These are phyloP conservation scores for Lentinus brumalis DNA, from an alignment of 768 basidiomycete genomes.

Conservation along the genomic window DNA sequence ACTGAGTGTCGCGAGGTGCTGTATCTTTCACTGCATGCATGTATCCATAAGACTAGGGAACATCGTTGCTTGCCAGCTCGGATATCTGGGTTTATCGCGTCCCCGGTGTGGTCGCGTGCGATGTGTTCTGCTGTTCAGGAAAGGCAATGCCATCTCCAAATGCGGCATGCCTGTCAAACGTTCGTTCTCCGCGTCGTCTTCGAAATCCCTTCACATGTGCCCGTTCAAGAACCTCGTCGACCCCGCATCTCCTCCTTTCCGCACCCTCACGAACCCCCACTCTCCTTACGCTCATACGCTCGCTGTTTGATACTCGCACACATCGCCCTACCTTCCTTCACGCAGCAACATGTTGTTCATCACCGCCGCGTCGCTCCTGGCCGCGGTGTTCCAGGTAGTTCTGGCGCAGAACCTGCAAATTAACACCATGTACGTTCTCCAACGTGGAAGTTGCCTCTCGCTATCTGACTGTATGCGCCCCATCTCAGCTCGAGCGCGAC, in stretches of 20 bases:
- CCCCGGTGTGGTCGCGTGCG: not conserved
- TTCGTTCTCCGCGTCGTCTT: slow-evolving; percentile 10
- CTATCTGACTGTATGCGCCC: not conserved
- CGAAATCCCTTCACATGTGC: slow-evolving; percentile 11
- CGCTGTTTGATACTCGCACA: slow-evolving; percentile 6
- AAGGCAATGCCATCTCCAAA: slow-evolving; percentile 1
- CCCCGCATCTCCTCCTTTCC: not conserved
- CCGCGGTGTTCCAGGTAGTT: slow-evolving; percentile 37
- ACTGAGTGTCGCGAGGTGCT: not conserved
- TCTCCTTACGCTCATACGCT: slow-evolving; percentile 7
- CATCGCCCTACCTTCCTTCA: not conserved
- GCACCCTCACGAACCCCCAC: slow-evolving; percentile 1
- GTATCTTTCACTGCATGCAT: not conserved
- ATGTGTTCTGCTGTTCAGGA: not conserved
- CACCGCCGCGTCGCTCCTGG: slow-evolving; percentile 32
- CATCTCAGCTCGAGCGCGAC: slow-evolving; percentile 30
- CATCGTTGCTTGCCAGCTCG: not conserved
- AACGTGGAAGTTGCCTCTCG: not conserved
- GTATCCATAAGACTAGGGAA: not conserved
- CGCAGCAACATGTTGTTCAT: slow-evolving; percentile 16
- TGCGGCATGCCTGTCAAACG: not conserved
- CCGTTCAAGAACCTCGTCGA: not conserved
- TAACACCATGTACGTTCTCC: slow-evolving; percentile 63
- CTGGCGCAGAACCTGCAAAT: slow-evolving; percentile 48
- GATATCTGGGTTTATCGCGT: not conserved